These are phyloP conservation scores for Arthromyces matolae DNA, from an alignment of 768 basidiomycete genomes.

Conservation along the genomic window DNA sequence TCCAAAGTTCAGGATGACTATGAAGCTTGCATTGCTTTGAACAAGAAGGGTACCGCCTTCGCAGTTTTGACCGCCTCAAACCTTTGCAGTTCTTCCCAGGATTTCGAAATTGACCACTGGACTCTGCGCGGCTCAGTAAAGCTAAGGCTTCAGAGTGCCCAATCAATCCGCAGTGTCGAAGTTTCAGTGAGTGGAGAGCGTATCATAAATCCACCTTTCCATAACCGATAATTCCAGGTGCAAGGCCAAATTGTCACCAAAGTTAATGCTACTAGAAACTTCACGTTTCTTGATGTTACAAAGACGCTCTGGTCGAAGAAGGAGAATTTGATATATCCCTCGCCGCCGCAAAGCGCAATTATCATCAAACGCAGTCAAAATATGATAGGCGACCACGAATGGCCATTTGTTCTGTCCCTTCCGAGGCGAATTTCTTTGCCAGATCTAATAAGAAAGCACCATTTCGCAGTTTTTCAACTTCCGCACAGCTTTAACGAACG, in stretches of 20 bases:
- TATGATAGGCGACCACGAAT: slow-evolving; percentile 33
- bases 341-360: not conserved
- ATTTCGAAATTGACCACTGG: slow-evolving; percentile 25
- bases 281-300: slow-evolving; percentile 32
- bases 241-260: slow-evolving; percentile 37
- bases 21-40: slow-evolving; percentile 4
- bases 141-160: slow-evolving; percentile 33
- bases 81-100: slow-evolving; percentile 35
- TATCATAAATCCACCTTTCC: not conserved
- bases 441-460: slow-evolving; percentile 14
- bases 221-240: slow-evolving; percentile 21
- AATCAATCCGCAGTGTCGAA: slow-evolving; percentile 44
- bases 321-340: slow-evolving; percentile 25
- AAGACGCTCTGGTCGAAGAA: slow-evolving; percentile 36
- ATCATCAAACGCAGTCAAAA: slow-evolving; percentile 22
- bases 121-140: slow-evolving; percentile 27
- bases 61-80: slow-evolving; percentile 44
- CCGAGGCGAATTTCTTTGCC: slow-evolving; percentile 30
- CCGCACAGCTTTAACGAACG: slow-evolving; percentile 39
- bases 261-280: slow-evolving; percentile 29
- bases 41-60: slow-evolving; percentile 37
- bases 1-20: not conserved
- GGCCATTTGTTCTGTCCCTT: slow-evolving; percentile 38
- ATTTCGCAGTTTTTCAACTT: slow-evolving; percentile 24
- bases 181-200: slow-evolving; percentile 38